Evolutionary conservation across 2,329 filamentous ascomycete genomes (phyloP).

Genomic region (Cladosporium sp.): DNA sequence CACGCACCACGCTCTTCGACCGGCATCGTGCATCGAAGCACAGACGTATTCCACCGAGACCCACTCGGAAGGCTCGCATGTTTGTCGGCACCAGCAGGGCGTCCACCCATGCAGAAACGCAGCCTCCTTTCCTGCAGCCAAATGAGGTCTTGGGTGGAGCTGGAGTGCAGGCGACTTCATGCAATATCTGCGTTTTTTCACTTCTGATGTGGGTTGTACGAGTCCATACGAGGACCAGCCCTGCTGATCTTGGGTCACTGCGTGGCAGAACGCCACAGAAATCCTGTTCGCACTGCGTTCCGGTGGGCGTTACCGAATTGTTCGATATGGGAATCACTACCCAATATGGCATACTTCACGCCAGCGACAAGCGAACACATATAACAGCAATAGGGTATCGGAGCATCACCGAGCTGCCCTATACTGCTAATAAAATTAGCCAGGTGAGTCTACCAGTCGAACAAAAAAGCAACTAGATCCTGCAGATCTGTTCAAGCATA

Average conservation of each 20-base stretch:
- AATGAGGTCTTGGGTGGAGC: neutral
- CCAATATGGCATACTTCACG: neutral
- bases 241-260: neutral
- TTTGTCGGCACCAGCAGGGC: slow-evolving; percentile 3
- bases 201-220: neutral
- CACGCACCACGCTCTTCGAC: neutral
- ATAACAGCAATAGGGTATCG: neutral
- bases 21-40: neutral
- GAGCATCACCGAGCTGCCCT: neutral
- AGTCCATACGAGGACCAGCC: neutral
- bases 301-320: neutral
- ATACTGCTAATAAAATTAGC: slow-evolving; percentile 3
- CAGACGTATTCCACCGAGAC: neutral
- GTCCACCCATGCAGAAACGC: neutral
- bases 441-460: neutral
- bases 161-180: neutral
- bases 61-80: slow-evolving; percentile 6
- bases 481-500: slow-evolving; percentile 7
- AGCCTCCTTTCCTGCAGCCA: neutral
- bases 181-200: neutral
- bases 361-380: neutral
- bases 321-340: neutral
- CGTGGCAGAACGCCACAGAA: neutral
- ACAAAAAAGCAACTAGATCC: neutral
- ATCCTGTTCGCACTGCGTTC: neutral